Percentiles rank a stretch among this genome's conserved stretches.
These are phyloP conservation scores for Neurospora sp. DNA, from an alignment of 495 filamentous ascomycete species.

Conservation along the genomic window DNA sequence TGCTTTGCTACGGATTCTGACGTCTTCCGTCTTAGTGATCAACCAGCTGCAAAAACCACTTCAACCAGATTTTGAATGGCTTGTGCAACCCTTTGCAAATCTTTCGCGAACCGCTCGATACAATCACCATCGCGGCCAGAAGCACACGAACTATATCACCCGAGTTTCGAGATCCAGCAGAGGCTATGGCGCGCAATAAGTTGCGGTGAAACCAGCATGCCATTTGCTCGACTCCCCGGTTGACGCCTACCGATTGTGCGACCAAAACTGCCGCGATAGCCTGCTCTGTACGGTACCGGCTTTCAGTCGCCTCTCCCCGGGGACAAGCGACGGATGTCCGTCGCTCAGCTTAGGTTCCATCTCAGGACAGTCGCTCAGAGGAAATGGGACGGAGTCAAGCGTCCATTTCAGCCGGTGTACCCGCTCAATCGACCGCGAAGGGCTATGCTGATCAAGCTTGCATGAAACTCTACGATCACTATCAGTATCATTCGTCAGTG, in stretches of 20 bases:
- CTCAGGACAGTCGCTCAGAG: not conserved
- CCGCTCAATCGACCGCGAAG: not conserved
- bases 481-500: not conserved
- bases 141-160: not conserved
- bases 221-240: not conserved
- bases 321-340: not conserved
- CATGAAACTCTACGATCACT: conserved; percentile 2
- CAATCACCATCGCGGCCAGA: not conserved
- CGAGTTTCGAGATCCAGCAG: not conserved
- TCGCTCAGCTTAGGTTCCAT: not conserved
- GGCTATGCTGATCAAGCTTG: not conserved
- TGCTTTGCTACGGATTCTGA: not conserved
- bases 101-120: not conserved
- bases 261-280: not conserved
- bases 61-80: not conserved
- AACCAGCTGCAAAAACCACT: not conserved
- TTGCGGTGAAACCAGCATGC: not conserved
- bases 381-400: not conserved
- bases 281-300: not conserved
- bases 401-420: not conserved
- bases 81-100: not conserved
- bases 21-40: not conserved
- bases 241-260: not conserved
- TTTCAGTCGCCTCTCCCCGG: not conserved
- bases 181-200: not conserved